Conservation (phyloP, 2,329 filamentous ascomycete species). For the Alternaria sp. region DNA sequence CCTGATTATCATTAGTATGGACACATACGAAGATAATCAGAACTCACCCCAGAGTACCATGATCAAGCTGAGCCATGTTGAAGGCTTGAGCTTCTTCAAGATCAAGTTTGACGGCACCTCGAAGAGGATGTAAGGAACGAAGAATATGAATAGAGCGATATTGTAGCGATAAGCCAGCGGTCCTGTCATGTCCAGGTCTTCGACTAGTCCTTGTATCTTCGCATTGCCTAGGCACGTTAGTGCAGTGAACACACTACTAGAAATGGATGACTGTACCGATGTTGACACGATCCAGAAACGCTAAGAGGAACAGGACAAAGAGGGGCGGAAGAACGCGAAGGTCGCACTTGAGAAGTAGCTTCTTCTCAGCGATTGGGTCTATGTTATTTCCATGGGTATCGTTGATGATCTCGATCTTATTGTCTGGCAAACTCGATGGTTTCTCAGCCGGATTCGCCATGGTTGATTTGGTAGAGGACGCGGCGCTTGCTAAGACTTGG, state of each 20-base stretch:
- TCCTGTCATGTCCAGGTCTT: conserved; percentile 50
- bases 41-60: conserved; percentile 50
- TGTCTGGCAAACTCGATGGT: conserved; percentile 16
- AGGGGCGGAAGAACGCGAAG: conserved; percentile 59
- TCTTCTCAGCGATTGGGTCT: conserved; percentile 55
- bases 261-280: conserved; percentile 28
- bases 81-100: conserved; percentile 52
- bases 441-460: conserved; percentile 21
- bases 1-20: conserved; percentile 14
- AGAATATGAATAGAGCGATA: conserved; percentile 51
- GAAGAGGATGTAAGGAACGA: conserved; percentile 50
- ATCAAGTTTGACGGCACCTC: conserved; percentile 51
- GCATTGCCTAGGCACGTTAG: conserved; percentile 47
- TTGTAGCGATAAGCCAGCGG: conserved; percentile 45
- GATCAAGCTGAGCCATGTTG: conserved; percentile 51
- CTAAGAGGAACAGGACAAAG: conserved; percentile 51
- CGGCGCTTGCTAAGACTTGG: background rate
- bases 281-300: conserved; percentile 29
- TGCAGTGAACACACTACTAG: background rate
- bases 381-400: conserved; percentile 36
- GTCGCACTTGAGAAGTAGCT: conserved; percentile 60
- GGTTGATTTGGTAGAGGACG: background rate
- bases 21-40: background rate
- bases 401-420: conserved; percentile 39
- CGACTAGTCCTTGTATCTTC: conserved; percentile 49